Conservation (phyloP, 176 grass and related monocot species). For the Eragrostis curvula region DNA sequence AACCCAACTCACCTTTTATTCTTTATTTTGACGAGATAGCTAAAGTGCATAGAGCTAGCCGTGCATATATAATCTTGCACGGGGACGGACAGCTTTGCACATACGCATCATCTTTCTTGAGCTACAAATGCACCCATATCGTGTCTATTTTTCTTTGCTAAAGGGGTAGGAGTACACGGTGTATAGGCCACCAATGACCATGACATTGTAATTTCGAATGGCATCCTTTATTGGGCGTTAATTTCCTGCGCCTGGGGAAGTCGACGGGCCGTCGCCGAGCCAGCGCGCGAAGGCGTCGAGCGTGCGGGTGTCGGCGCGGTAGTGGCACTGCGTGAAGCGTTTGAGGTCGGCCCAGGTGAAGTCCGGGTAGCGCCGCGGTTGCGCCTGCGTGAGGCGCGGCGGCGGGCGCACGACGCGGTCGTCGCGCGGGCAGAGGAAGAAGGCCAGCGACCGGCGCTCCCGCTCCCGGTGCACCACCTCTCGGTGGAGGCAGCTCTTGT, state of each 20-base stretch:
- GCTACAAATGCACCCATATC: too few species aligned
- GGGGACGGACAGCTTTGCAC: too few species aligned
- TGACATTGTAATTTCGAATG: too few species aligned
- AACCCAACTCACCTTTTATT: too few species aligned
- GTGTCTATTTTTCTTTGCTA: too few species aligned
- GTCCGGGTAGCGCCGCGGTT: slow-evolving; percentile 64
- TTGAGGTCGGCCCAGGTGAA: slow-evolving; percentile 83
- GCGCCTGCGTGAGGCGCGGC: not conserved
- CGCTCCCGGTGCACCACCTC: slow-evolving; percentile 70
- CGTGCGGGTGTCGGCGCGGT: slow-evolving; percentile 70
- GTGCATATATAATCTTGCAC: not conserved
- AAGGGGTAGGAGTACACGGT: too few species aligned
- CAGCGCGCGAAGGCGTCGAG: slow-evolving; percentile 70
- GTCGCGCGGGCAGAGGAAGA: slow-evolving; percentile 74
- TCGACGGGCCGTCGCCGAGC: slow-evolving; percentile 1
- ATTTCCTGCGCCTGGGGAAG: not conserved
- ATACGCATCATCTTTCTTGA: too few species aligned
- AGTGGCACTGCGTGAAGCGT: slow-evolving; percentile 75
- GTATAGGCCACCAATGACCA: too few species aligned
- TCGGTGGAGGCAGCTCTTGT: slow-evolving; percentile 91
- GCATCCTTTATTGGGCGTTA: too few species aligned
- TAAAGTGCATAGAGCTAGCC: not conserved
- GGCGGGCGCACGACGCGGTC: slow-evolving; percentile 77
- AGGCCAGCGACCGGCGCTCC: slow-evolving; percentile 77
- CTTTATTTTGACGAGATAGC: too few species aligned